Conservation (phyloP, 129 eudicot genomes). For the Centrapalus pauciflorus region DNA sequence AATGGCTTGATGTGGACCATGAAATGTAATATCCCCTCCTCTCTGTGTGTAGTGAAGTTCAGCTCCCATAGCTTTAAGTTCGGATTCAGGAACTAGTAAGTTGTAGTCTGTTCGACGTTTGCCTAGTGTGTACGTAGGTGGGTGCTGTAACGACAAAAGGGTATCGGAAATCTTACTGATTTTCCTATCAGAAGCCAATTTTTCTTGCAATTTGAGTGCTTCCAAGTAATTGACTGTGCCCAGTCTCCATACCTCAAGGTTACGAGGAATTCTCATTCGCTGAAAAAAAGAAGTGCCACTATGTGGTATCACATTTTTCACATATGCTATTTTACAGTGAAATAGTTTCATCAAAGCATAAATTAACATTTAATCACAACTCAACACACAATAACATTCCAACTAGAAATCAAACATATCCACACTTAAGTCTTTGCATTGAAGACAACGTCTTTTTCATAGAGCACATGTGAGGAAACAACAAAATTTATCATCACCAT, state of each 20-base stretch:
- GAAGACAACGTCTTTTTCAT: too few relatives aligned
- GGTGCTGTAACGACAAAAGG: conserved; percentile 78
- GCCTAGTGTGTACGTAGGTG: conserved; percentile 95
- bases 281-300: conserved; percentile 1
- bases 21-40: conserved; percentile 94
- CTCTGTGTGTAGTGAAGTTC: conserved; percentile 87
- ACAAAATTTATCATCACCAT: too few relatives aligned
- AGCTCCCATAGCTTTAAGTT: conserved; percentile 72
- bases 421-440: too few relatives aligned
- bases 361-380: neutral
- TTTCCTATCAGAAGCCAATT: conserved; percentile 69
- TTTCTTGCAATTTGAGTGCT: conserved; percentile 85
- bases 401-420: neutral
- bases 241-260: conserved; percentile 78
- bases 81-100: conserved; percentile 58
- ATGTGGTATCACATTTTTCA: neutral
- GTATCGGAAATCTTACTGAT: conserved; percentile 56
- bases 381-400: neutral
- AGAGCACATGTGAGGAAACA: too few relatives aligned
- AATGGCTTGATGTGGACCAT: conserved; percentile 87
- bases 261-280: conserved; percentile 56
- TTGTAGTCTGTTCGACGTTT: conserved; percentile 84
- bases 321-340: neutral
- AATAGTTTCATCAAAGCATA: conserved; percentile 8
- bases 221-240: conserved; percentile 67